Evolutionary conservation across 169 alveolate genomes (phyloP).

Genomic region (Plasmodium ovale): DNA sequence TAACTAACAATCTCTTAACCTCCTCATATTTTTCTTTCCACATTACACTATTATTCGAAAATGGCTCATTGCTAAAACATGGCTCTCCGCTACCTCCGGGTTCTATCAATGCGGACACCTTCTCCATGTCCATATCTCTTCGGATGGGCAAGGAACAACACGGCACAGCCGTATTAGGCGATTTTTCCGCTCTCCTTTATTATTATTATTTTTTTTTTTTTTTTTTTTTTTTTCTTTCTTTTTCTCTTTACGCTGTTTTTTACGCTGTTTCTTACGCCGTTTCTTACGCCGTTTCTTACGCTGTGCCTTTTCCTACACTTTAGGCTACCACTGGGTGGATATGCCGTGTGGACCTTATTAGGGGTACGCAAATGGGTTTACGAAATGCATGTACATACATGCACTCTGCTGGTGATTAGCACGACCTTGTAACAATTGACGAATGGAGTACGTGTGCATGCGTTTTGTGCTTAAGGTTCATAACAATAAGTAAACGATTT

Average conservation of each 20-base stretch:
- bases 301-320: not conserved
- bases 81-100: constrained; percentile 8
- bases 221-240: no score
- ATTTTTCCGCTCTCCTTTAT: not conserved
- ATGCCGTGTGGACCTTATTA: no score
- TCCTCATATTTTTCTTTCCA: constrained; percentile 67
- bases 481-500: no score
- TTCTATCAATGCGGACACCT: not conserved
- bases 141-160: no score
- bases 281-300: not conserved
- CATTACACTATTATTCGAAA: constrained; percentile 55
- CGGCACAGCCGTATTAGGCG: no score
- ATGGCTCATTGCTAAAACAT: constrained; percentile 13
- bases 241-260: not conserved
- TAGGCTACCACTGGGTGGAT: not conserved
- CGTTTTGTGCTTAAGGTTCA: no score
- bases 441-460: no score
- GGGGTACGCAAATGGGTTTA: no score
- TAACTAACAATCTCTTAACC: constrained; percentile 21
- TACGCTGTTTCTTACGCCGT: not conserved
- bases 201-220: no score
- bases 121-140: not conserved
- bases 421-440: no score
- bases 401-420: no score
- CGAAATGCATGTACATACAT: no score